Percentiles rank a stretch among this genome's conserved stretches.
phyloP scores from a whole-genome alignment of 345 rosid genomes.

The Heritiera fomes region DNA sequence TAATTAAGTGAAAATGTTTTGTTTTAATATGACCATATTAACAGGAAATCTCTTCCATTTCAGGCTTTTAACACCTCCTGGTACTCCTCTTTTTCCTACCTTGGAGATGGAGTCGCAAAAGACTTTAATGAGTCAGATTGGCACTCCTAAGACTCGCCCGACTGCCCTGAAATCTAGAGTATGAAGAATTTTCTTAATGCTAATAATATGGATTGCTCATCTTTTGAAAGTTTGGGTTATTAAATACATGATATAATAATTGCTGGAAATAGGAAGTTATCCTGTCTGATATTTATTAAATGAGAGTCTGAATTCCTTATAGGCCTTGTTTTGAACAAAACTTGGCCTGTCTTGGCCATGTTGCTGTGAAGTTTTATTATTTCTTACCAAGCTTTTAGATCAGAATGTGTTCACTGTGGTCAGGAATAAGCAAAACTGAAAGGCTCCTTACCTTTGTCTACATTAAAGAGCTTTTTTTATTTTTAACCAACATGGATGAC shows the following conservation, averaged over 20 bases:
- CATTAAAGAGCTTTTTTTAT: background rate
- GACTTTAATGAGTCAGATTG: conserved; percentile 67
- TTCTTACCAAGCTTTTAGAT: background rate
- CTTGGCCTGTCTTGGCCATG: conserved; percentile 11
- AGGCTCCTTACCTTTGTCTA: background rate
- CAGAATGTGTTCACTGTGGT: background rate
- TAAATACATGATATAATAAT: conserved; percentile 12
- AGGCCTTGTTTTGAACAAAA: conserved; percentile 1
- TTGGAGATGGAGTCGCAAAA: conserved; percentile 92
- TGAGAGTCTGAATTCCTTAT: background rate
- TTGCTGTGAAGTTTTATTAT: conserved; percentile 11
- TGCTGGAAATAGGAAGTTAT: conserved; percentile 3
- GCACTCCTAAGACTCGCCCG: conserved; percentile 60
- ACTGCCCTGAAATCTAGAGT: conserved; percentile 79
- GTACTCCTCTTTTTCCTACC: conserved; percentile 95
- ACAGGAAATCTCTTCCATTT: conserved; percentile 26
- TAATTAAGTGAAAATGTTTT: background rate
- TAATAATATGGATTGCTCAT: conserved; percentile 10
- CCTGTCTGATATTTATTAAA: background rate
- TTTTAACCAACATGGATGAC: conserved; percentile 12
- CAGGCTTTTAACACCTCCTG: conserved; percentile 98
- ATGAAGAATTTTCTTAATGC: conserved; percentile 33
- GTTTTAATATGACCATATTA: conserved; percentile 12
- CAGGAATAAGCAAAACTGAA: conserved; percentile 11
- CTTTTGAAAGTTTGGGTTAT: conserved; percentile 7